A percentile compares a stretch with the other conserved stretches of the same genome.
Evolutionary conservation across 179 eudicot species (phyloP).

Genomic region (Drosera spatulata): DNA sequence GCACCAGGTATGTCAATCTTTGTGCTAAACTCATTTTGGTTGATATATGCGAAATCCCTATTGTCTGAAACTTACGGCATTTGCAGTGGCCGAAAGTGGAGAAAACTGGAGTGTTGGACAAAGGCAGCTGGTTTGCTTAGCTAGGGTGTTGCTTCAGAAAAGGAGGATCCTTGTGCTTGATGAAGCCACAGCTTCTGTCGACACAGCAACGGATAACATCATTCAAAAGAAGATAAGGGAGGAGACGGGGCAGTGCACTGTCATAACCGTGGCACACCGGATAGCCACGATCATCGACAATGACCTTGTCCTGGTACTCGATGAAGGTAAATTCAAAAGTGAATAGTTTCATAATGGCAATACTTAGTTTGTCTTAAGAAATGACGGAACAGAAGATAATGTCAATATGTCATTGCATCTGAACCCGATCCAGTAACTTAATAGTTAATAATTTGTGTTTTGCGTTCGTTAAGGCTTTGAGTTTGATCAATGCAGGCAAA

Average conservation of each 20-base stretch:
- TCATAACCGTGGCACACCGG: constrained; percentile 83
- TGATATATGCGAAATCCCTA: no score
- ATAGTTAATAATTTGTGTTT: no score
- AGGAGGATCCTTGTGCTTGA: constrained; percentile 72
- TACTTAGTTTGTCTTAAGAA: not conserved
- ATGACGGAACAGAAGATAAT: not conserved
- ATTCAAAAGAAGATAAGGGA: constrained; percentile 68
- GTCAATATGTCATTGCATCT: no score
- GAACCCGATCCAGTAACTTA: no score
- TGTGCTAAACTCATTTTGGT: not conserved
- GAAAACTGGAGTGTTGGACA: constrained; percentile 96
- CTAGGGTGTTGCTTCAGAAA: constrained; percentile 61
- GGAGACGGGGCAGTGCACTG: constrained; percentile 69
- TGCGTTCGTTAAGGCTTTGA: no score
- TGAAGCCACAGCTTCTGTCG: constrained; percentile 94
- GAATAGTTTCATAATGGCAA: not conserved
- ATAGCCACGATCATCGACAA: constrained; percentile 84
- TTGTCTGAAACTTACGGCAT: constrained; percentile 1
- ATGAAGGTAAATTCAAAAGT: constrained; percentile 44
- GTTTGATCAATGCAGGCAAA: constrained; percentile 28
- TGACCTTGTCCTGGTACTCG: constrained; percentile 81
- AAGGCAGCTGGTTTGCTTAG: constrained; percentile 81
- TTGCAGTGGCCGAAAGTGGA: constrained; percentile 83
- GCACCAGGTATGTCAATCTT: constrained; percentile 50
- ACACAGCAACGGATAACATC: constrained; percentile 73